Evolutionary conservation across 345 rosid genomes (phyloP).

Genomic region (Raphanus raphanistrum): DNA sequence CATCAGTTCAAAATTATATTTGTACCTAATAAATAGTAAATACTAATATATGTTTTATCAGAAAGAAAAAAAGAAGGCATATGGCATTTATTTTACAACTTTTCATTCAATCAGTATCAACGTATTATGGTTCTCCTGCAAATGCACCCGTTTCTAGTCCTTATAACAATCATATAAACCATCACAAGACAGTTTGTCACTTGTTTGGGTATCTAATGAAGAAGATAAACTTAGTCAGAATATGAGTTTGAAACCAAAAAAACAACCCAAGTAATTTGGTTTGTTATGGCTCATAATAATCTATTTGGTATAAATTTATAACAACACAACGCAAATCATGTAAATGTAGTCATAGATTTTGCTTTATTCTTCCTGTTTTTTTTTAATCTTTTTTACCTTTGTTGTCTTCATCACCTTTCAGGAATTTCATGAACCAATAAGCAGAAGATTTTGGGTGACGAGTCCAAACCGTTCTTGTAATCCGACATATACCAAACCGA

Average conservation of each 20-base stretch:
- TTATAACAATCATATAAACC: background rate
- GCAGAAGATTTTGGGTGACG: slow-evolving; percentile 93
- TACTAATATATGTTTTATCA: background rate
- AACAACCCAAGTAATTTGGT: background rate
- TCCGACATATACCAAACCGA: slow-evolving; percentile 81
- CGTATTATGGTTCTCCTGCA: background rate
- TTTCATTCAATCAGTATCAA: background rate
- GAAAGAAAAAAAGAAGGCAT: no score
- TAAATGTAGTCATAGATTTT: background rate
- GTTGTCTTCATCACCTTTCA: slow-evolving; percentile 55
- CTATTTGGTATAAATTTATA: slow-evolving; percentile 28
- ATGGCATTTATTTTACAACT: no score
- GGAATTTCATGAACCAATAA: slow-evolving; percentile 75
- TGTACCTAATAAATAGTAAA: background rate
- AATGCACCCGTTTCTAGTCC: background rate
- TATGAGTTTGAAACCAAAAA: slow-evolving; percentile 20
- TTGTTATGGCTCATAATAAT: slow-evolving; percentile 9
- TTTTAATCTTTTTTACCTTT: slow-evolving; percentile 46
- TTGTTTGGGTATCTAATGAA: background rate
- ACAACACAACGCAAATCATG: slow-evolving; percentile 18
- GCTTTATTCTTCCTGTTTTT: background rate
- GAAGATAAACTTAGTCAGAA: background rate
- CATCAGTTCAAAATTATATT: background rate
- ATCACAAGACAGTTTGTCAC: background rate
- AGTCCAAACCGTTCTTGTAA: slow-evolving; percentile 71